Conservation (phyloP, 495 filamentous ascomycete genomes). For the Aspergillus egyptiacus region DNA sequence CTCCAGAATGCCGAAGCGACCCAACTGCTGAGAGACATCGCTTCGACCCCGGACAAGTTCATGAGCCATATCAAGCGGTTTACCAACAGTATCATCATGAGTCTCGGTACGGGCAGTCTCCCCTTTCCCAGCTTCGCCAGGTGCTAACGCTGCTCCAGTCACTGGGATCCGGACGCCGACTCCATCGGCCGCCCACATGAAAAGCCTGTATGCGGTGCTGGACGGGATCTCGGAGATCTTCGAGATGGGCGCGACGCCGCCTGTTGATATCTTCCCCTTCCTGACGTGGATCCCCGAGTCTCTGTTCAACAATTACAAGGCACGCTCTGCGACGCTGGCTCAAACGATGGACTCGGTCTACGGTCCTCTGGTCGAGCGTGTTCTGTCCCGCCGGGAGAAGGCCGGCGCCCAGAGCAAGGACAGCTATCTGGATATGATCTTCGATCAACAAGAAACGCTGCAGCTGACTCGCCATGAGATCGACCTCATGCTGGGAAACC, state of each 20-base stretch:
- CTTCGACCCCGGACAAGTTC: conserved; percentile 27
- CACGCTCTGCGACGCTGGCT: too few relatives aligned
- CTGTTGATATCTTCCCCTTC: conserved; percentile 41
- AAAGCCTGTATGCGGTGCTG: too few relatives aligned
- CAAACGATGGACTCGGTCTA: too few relatives aligned
- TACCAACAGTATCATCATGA: conserved; percentile 39
- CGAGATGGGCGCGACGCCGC: conserved; percentile 41
- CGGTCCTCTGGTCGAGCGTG: background rate
- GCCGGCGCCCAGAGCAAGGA: conserved; percentile 10
- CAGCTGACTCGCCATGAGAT: conserved; percentile 23
- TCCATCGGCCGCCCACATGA: too few relatives aligned
- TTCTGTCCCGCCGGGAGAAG: background rate
- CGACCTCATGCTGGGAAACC: conserved; percentile 26
- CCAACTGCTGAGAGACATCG: conserved; percentile 30
- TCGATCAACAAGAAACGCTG: conserved; percentile 25
- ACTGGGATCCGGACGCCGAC: too few relatives aligned
- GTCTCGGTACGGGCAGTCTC: conserved; percentile 21
- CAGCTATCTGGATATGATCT: conserved; percentile 37
- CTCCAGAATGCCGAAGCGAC: conserved; percentile 20
- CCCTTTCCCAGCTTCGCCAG: background rate
- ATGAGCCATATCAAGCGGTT: conserved; percentile 44
- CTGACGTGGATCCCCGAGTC: conserved; percentile 35
- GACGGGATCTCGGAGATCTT: conserved; percentile 25
- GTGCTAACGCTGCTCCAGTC: background rate
- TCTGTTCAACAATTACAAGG: conserved; percentile 34